A percentile compares a stretch with the other conserved stretches of the same genome.
Conservation (phyloP, 176 grass and related monocot genomes). For the Oryza longistaminata region DNA sequence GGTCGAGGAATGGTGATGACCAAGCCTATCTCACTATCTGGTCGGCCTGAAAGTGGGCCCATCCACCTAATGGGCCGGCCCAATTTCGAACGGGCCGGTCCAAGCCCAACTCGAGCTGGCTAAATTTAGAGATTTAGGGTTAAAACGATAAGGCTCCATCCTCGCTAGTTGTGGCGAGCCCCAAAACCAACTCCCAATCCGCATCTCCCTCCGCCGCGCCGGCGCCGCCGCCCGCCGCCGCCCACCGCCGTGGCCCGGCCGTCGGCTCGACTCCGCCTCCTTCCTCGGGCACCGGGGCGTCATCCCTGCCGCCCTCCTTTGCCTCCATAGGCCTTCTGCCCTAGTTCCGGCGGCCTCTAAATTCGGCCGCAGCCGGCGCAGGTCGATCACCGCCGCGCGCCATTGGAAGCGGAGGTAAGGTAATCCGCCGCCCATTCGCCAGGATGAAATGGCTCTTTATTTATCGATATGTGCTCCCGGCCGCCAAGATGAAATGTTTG, state of each 20-base stretch:
- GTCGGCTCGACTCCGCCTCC: too few species aligned
- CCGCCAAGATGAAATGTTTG: neutral
- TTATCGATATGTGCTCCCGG: neutral
- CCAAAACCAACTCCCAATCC: neutral
- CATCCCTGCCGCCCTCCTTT: too few species aligned
- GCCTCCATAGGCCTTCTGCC: too few species aligned
- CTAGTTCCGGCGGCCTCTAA: neutral
- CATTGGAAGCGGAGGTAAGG: neutral
- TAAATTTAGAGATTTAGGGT: neutral
- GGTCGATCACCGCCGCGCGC: neutral
- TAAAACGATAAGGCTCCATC: neutral
- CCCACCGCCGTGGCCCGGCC: too few species aligned
- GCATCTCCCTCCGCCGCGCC: neutral
- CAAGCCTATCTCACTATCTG: too few species aligned
- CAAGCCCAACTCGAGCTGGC: neutral
- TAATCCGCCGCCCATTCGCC: neutral
- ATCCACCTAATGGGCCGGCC: neutral
- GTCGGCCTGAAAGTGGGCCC: too few species aligned
- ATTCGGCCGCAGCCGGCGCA: neutral
- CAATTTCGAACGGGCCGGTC: too few species aligned
- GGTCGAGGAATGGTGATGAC: too few species aligned
- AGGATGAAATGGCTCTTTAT: neutral
- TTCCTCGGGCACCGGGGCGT: too few species aligned
- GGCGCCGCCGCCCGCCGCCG: neutral
- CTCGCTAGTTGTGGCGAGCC: neutral